Conservation (phyloP, 345 rosid genomes). For the Salix purpurea region DNA sequence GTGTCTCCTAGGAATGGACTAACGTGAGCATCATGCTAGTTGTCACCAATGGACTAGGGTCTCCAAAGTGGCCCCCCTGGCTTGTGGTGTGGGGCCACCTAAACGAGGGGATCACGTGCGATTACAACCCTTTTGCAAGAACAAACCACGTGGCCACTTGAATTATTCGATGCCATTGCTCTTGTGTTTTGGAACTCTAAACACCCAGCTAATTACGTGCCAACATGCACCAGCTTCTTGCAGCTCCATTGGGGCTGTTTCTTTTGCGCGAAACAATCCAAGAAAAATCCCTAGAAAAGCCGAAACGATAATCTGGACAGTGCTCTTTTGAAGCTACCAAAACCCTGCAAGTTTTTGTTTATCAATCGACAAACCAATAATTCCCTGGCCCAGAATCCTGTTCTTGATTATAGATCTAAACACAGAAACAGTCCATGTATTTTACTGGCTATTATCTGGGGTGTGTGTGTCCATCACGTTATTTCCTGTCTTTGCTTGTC, state of each 20-base stretch:
- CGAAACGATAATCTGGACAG: background rate
- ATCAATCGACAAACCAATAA: slow-evolving; percentile 14
- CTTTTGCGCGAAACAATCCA: background rate
- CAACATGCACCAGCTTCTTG: too few relatives aligned
- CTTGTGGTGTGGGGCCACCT: slow-evolving; percentile 33
- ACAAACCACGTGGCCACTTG: slow-evolving; percentile 53
- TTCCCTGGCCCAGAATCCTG: slow-evolving; percentile 4
- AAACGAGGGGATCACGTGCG: slow-evolving; percentile 50
- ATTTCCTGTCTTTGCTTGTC: slow-evolving; percentile 34
- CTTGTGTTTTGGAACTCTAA: background rate
- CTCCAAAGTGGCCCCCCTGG: slow-evolving; percentile 21
- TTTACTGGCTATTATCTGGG: background rate
- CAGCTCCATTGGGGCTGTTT: background rate
- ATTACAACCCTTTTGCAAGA: slow-evolving; percentile 37
- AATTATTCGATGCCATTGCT: slow-evolving; percentile 10
- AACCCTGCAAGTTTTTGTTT: background rate
- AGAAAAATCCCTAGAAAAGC: background rate
- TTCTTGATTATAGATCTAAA: slow-evolving; percentile 3
- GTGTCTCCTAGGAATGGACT: slow-evolving; percentile 55
- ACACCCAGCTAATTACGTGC: too few relatives aligned
- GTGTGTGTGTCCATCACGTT: slow-evolving; percentile 13
- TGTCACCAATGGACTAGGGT: slow-evolving; percentile 29
- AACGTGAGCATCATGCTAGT: slow-evolving; percentile 54
- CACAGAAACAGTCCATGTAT: slow-evolving; percentile 2
- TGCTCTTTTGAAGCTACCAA: too few relatives aligned